Evolutionary conservation across 2,329 filamentous ascomycete genomes (phyloP).

Genomic region (Fusarium verrucosum): DNA sequence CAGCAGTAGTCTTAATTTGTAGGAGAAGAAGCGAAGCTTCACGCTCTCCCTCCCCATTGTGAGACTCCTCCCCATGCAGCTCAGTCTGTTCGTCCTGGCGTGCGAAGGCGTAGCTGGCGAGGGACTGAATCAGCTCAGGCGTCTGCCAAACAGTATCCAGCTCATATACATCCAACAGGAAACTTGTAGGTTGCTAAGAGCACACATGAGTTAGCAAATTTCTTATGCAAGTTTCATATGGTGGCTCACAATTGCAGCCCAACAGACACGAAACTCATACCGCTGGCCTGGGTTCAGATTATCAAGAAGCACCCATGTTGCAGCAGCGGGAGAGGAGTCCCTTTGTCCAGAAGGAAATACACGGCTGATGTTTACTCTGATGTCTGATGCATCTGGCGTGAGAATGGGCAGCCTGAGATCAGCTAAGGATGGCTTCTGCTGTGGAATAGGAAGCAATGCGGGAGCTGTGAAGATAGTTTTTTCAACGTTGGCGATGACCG

Average conservation of each 20-base stretch:
- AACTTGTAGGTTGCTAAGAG: constrained; percentile 82
- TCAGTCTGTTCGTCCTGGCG: constrained; percentile 50
- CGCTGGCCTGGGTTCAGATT: constrained; percentile 74
- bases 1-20: constrained; percentile 77
- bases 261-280: constrained; percentile 93
- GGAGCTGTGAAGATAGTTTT: constrained; percentile 90
- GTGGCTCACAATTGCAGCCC: constrained; percentile 83
- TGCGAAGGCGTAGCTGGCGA: constrained; percentile 68
- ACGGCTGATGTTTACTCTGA: constrained; percentile 72
- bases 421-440: constrained; percentile 52
- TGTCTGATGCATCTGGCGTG: constrained; percentile 62
- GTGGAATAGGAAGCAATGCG: constrained; percentile 61
- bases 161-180: constrained; percentile 73
- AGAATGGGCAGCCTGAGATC: constrained; percentile 72
- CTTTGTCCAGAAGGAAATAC: constrained; percentile 67
- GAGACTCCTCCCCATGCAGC: constrained; percentile 1
- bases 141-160: constrained; percentile 69
- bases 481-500: constrained; percentile 77
- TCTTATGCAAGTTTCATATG: background rate
- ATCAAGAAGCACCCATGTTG: constrained; percentile 83
- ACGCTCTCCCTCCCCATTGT: constrained; percentile 28
- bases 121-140: constrained; percentile 69
- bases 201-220: constrained; percentile 8
- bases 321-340: constrained; percentile 61
- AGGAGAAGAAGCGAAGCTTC: constrained; percentile 73